Percentiles rank a stretch among this genome's conserved stretches.
Evolutionary conservation across 495 filamentous ascomycete species (phyloP).

Genomic region (Trichoderma orchidacearum): DNA sequence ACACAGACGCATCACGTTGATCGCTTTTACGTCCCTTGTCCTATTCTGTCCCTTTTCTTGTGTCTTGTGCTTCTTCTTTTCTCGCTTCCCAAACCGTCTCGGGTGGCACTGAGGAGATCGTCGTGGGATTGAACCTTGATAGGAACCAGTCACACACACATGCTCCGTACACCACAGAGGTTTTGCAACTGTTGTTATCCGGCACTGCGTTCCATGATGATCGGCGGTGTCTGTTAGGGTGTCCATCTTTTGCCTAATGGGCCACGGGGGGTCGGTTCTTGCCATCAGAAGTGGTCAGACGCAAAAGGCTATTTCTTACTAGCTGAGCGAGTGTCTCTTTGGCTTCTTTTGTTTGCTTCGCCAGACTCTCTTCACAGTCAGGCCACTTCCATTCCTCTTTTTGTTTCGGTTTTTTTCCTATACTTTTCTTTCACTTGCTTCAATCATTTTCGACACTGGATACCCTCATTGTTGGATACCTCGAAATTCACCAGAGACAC

Average conservation of each 20-base stretch:
- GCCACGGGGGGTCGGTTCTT: too few species aligned
- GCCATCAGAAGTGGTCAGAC: too few species aligned
- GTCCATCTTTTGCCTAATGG: neutral
- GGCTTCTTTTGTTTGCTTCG: neutral
- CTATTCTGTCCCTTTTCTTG: neutral
- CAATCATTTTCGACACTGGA: neutral
- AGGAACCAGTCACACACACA: neutral
- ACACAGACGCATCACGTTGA: neutral
- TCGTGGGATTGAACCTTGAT: neutral
- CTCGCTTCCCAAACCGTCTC: neutral
- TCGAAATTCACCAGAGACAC: neutral
- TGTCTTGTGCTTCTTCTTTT: neutral
- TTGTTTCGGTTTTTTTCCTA: neutral
- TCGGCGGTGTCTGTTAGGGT: neutral
- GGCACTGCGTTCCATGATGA: too few species aligned
- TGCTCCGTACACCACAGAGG: too few species aligned
- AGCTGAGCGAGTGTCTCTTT: neutral
- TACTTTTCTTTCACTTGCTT: neutral
- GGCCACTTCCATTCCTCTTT: neutral
- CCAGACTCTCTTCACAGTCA: neutral
- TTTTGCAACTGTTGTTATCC: too few species aligned
- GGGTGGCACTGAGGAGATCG: neutral
- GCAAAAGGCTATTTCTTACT: too few species aligned
- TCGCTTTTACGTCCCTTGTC: neutral
- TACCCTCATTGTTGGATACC: neutral